Conservation (phyloP, 495 filamentous ascomycete species). For the Cetradonia linearis region DNA sequence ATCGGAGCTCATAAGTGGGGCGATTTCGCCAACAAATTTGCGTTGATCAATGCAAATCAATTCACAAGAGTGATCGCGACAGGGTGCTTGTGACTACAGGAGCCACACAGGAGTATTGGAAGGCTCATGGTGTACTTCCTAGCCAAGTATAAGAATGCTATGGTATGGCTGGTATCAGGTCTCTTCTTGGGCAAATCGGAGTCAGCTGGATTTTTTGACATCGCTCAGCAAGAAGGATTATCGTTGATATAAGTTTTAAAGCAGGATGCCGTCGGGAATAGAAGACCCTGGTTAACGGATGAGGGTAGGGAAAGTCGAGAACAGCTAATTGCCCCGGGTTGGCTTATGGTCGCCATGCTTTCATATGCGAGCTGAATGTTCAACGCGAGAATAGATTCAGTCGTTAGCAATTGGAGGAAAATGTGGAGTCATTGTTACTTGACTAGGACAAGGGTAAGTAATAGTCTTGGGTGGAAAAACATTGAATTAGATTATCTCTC, state of each 20-base stretch:
- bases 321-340: background rate
- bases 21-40: background rate
- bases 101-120: background rate
- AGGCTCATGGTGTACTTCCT: background rate
- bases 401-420: background rate
- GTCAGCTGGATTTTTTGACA: background rate
- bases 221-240: background rate
- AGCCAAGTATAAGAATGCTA: background rate
- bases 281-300: background rate
- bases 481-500: too few relatives aligned
- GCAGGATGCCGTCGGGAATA: background rate
- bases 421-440: background rate
- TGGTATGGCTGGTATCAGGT: background rate
- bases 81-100: background rate
- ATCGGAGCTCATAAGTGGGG: conserved; percentile 4
- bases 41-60: background rate
- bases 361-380: background rate
- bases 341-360: background rate
- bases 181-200: background rate
- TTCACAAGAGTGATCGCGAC: conserved; percentile 1
- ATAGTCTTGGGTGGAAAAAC: too few relatives aligned
- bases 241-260: background rate
- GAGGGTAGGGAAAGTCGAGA: background rate
- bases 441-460: too few relatives aligned
- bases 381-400: background rate